Evolutionary conservation across 495 filamentous ascomycete species (phyloP), one percentile per base, ranked within the genome.

Genomic region (Aspergillus homomorphus): DNA sequence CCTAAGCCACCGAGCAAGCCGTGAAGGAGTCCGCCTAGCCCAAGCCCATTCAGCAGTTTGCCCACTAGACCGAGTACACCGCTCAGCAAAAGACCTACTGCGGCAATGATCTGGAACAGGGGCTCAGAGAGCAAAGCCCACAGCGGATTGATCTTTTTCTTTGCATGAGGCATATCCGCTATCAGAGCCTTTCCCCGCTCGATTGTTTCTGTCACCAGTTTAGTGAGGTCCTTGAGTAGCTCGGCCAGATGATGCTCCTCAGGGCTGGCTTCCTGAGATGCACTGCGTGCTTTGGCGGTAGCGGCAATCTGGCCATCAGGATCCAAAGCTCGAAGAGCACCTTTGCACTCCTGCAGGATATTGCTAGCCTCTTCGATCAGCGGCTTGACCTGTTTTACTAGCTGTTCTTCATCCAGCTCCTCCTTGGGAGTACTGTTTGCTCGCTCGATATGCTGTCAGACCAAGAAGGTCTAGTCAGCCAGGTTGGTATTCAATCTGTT

Each of bases 21-120:
- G 53, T 87, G 85, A 53, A 92, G 77, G 2, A 94, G 65, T 1
- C 87, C 87, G 38, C 90, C 89, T 0, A 94, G 80, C 43, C 89
- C 89, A 9, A 92, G 79, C 0, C 84, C 88, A 55, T 87, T 82
- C 41, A 93, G 79, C 55, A 92, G 66, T 60, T 81, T 83, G 42
- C 87, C 89, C 2, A 94, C 87, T 1, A 95, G 79, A 2, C 83
- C 85, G 7, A 95, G 70, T 3, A 95, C 90, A 62, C 90, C 90
- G 33, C 77, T 83, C 30, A 94, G 74, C 57, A 95, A 70, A 60
- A 95, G 70, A 3, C 90, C 90, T 3, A 95, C 90, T 7, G 87
- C 90, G 2, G 90, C 90, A 57, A 95, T 76, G 68, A 96, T 95
- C 79, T 95, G 91, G 80, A 90, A 88, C 19, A 95, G 78, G 8